Conservation (phyloP, 768 basidiomycete species). For the Suillus discolor region DNA sequence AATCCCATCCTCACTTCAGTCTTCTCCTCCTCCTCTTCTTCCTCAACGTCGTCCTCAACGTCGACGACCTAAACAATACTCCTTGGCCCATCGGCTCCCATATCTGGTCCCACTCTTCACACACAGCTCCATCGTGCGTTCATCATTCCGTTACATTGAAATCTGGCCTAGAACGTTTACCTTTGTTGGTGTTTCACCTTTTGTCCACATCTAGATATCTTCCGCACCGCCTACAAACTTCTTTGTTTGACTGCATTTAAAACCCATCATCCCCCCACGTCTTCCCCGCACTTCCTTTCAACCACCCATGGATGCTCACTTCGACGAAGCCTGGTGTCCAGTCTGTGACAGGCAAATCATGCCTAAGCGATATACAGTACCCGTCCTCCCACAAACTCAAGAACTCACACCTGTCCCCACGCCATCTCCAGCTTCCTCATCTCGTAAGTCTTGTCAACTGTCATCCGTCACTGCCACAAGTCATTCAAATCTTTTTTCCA, state of each 20-base stretch:
- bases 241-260: constrained; percentile 4
- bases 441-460: constrained; percentile 36
- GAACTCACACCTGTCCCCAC: constrained; percentile 30
- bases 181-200: constrained; percentile 24
- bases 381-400: constrained; percentile 35
- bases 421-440: constrained; percentile 41
- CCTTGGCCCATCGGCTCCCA: accelerated
- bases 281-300: constrained; percentile 14
- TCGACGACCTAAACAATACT: background rate
- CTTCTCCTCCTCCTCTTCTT: constrained; percentile 18
- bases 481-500: constrained; percentile 13
- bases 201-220: constrained; percentile 5
- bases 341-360: constrained; percentile 76
- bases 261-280: constrained; percentile 9
- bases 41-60: background rate
- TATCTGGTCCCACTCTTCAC: background rate
- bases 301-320: constrained; percentile 33
- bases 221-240: constrained; percentile 8
- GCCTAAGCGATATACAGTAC: constrained; percentile 71
- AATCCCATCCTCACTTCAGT: constrained; percentile 29
- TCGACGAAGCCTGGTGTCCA: constrained; percentile 82
- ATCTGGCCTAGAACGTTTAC: constrained; percentile 7
- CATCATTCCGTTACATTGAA: constrained; percentile 16
- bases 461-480: background rate
- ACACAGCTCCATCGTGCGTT: constrained; percentile 17